phyloP scores from a whole-genome alignment of 495 filamentous ascomycete species.

The Tetracladium marchalianum region DNA sequence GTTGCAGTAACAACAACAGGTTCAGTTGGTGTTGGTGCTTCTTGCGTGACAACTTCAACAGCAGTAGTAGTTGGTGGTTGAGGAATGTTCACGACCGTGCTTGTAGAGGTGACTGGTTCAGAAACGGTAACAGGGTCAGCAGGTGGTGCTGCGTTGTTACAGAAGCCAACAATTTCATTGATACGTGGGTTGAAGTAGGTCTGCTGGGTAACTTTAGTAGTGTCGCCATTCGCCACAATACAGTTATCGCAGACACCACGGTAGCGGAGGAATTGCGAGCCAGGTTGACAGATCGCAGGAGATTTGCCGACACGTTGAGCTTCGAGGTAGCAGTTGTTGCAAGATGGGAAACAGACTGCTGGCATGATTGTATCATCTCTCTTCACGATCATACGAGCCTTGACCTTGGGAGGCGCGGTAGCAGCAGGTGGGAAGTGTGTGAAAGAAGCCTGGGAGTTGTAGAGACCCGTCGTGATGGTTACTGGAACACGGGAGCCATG shows the following conservation, averaged over 20 bases:
- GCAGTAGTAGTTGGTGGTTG: no score
- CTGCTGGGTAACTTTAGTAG: slow-evolving; percentile 4
- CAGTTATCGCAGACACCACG: slow-evolving; percentile 32
- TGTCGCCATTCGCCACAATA: slow-evolving; percentile 3
- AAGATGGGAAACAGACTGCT: slow-evolving; percentile 40
- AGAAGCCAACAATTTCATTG: background rate
- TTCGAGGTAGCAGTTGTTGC: slow-evolving; percentile 39
- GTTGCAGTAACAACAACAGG: no score
- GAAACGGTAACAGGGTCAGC: no score
- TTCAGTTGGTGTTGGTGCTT: no score
- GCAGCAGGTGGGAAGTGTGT: slow-evolving; percentile 21
- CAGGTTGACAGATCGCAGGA: slow-evolving; percentile 30
- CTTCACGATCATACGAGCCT: slow-evolving; percentile 16
- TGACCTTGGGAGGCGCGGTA: slow-evolving; percentile 2
- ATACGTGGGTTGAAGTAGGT: slow-evolving; percentile 8
- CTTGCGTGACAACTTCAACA: no score
- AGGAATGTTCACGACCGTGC: no score
- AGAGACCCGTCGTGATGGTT: slow-evolving; percentile 35
- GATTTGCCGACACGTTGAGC: slow-evolving; percentile 37
- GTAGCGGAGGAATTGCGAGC: slow-evolving; percentile 30
- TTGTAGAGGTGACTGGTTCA: no score
- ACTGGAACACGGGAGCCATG: slow-evolving; percentile 4
- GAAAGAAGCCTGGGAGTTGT: slow-evolving; percentile 31
- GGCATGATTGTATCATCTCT: slow-evolving; percentile 30
- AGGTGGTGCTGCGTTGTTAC: background rate